Conservation (phyloP, 2,329 filamentous ascomycete species). For the Ophidiomyces ophidiicola region DNA sequence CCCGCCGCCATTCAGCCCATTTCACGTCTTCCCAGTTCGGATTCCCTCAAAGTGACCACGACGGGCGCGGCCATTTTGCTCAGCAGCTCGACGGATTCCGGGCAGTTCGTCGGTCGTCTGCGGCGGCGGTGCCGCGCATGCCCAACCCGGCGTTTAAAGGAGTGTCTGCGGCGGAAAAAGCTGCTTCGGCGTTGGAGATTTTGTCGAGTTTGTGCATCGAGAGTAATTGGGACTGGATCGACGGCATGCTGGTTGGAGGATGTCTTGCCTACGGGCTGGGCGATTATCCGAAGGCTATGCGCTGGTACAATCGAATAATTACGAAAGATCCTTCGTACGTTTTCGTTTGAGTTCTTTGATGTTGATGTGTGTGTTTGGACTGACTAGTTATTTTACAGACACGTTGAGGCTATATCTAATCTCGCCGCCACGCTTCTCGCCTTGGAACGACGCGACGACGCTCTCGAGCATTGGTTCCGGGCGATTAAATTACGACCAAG, state of each 20-base stretch:
- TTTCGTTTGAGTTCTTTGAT: background rate
- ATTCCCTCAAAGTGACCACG: slow-evolving; percentile 11
- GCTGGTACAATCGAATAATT: slow-evolving; percentile 45
- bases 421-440: slow-evolving; percentile 80
- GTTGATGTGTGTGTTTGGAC: slow-evolving; percentile 7
- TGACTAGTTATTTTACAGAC: slow-evolving; percentile 38
- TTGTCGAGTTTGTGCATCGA: slow-evolving; percentile 65
- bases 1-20: slow-evolving; percentile 12
- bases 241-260: slow-evolving; percentile 81
- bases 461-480: slow-evolving; percentile 70
- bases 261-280: slow-evolving; percentile 85
- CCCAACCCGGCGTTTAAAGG: slow-evolving; percentile 24
- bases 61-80: slow-evolving; percentile 16
- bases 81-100: slow-evolving; percentile 24
- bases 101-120: slow-evolving; percentile 24
- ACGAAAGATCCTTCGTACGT: slow-evolving; percentile 45
- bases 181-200: slow-evolving; percentile 56
- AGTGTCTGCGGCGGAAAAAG: slow-evolving; percentile 42
- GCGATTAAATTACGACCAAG: slow-evolving; percentile 74
- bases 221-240: slow-evolving; percentile 76
- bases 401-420: slow-evolving; percentile 90
- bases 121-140: slow-evolving; percentile 26
- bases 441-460: slow-evolving; percentile 68
- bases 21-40: slow-evolving; percentile 14
- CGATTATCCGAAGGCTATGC: slow-evolving; percentile 57